Percentiles rank a stretch among this genome's conserved stretches.
These are phyloP conservation scores for Mycena amicta DNA, from an alignment of 768 basidiomycete species.

Conservation along the genomic window DNA sequence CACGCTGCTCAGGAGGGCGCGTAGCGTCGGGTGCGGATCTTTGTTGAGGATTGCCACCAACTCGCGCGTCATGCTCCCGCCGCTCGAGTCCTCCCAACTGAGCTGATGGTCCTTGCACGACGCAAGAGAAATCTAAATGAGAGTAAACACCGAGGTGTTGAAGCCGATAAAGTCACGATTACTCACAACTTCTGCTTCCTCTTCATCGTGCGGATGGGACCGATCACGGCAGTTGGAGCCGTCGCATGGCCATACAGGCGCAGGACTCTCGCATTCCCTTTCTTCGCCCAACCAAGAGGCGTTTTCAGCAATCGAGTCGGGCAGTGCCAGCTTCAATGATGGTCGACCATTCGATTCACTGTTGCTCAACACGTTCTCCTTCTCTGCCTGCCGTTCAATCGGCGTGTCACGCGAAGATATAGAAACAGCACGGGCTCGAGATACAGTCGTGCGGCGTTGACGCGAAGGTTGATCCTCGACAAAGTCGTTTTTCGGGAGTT, in stretches of 20 bases:
- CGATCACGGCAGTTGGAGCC: slow-evolving; percentile 10
- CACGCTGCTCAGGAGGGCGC: slow-evolving; percentile 4
- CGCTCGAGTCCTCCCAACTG: slow-evolving; percentile 16
- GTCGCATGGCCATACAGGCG: slow-evolving; percentile 12
- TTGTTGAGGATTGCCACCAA: slow-evolving; percentile 14
- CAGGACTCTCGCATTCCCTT: slow-evolving; percentile 17
- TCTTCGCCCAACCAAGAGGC: slow-evolving; percentile 14
- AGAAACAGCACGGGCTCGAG: slow-evolving; percentile 15
- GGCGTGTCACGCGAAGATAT: neutral
- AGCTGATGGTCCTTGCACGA: slow-evolving; percentile 19
- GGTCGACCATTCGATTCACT: neutral
- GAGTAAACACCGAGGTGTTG: neutral
- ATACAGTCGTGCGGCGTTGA: slow-evolving; percentile 18
- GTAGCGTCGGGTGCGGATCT: slow-evolving; percentile 19
- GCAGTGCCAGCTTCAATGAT: slow-evolving; percentile 7
- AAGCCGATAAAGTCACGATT: neutral
- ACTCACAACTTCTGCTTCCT: slow-evolving; percentile 15
- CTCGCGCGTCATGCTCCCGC: slow-evolving; percentile 21
- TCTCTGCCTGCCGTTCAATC: neutral
- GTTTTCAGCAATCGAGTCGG: neutral
- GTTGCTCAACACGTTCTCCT: neutral
- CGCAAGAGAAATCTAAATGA: slow-evolving; percentile 15
- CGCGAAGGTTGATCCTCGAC: neutral
- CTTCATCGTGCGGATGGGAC: slow-evolving; percentile 1
- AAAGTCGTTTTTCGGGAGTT: neutral